Percentiles rank a stretch among this genome's conserved stretches.
Evolutionary conservation across 805 yeast species (phyloP).

Genomic region (Wickerhamiella sergipiensis): DNA sequence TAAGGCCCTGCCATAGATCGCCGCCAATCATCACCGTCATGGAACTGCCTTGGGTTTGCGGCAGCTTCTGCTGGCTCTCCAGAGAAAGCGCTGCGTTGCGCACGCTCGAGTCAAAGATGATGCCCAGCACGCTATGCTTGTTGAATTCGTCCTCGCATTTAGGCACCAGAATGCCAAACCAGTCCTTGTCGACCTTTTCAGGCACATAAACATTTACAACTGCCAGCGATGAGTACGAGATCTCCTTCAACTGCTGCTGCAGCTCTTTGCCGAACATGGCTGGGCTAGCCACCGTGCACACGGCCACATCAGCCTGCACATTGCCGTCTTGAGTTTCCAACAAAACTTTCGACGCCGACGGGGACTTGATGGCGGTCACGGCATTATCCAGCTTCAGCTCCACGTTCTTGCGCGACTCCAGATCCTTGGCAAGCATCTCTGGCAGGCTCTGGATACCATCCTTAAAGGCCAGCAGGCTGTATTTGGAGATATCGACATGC

Average conservation of each 20-base stretch:
- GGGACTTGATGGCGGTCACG: constrained; percentile 7
- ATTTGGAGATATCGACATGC: constrained; percentile 5
- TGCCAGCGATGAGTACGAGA: constrained; percentile 42
- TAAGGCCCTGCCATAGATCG: constrained; percentile 34
- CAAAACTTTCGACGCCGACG: neutral
- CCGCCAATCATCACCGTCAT: constrained; percentile 91
- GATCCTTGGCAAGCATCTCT: constrained; percentile 14
- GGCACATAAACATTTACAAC: constrained; percentile 59
- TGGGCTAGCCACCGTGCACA: constrained; percentile 13
- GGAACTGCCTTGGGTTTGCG: constrained; percentile 25
- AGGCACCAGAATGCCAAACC: constrained; percentile 88
- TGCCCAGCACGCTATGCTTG: constrained; percentile 57
- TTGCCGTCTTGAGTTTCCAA: neutral
- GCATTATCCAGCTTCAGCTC: constrained; percentile 10
- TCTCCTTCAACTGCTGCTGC: constrained; percentile 18
- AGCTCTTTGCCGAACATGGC: constrained; percentile 4
- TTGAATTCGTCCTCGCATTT: constrained; percentile 31
- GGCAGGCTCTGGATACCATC: constrained; percentile 21
- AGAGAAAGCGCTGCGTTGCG: constrained; percentile 39
- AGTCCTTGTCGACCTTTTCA: constrained; percentile 31
- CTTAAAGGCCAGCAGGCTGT: constrained; percentile 16
- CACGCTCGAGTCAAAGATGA: constrained; percentile 79
- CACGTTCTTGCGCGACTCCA: constrained; percentile 13
- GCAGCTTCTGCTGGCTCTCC: constrained; percentile 8
- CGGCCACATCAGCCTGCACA: constrained; percentile 9